Evolutionary conservation across 164 flowering plant genomes (phyloP).

Genomic region (Vitis amurensis): DNA sequence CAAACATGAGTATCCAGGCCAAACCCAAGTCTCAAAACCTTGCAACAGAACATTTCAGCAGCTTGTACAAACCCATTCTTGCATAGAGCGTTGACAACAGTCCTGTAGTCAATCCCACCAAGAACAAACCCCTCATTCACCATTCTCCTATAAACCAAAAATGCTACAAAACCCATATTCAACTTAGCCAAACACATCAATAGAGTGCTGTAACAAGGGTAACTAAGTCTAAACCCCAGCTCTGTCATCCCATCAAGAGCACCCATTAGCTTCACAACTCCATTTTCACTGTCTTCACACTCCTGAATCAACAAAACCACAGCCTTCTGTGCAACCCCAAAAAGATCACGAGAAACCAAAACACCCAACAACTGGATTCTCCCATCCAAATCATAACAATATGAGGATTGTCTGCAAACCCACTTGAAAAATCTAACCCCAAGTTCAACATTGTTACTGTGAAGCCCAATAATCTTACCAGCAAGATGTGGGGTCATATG

Average conservation of each 20-base stretch:
- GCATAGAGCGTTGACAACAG: conserved; percentile 32
- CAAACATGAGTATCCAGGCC: conserved; percentile 28
- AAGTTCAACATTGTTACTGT: conserved; percentile 6
- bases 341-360: conserved; percentile 19
- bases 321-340: conserved; percentile 21
- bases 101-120: conserved; percentile 26
- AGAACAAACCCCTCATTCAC: conserved; percentile 29
- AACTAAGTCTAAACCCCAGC: conserved; percentile 27
- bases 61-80: conserved; percentile 28
- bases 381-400: conserved; percentile 26
- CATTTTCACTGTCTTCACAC: conserved; percentile 12
- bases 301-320: conserved; percentile 23
- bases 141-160: conserved; percentile 27
- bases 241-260: conserved; percentile 20
- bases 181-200: conserved; percentile 36
- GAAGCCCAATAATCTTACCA: conserved; percentile 23
- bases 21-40: conserved; percentile 27
- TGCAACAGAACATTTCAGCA: conserved; percentile 30
- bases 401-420: conserved; percentile 37
- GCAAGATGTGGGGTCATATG: conserved; percentile 29
- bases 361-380: conserved; percentile 22
- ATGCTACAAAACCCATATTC: conserved; percentile 24
- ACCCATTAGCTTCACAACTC: conserved; percentile 22
- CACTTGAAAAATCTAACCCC: conserved; percentile 27
- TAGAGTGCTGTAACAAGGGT: conserved; percentile 35